Percentiles rank a stretch among this genome's conserved stretches.
phyloP scores from a whole-genome alignment of 1,139 yeast genomes.

The Suhomyces wounanorum region DNA sequence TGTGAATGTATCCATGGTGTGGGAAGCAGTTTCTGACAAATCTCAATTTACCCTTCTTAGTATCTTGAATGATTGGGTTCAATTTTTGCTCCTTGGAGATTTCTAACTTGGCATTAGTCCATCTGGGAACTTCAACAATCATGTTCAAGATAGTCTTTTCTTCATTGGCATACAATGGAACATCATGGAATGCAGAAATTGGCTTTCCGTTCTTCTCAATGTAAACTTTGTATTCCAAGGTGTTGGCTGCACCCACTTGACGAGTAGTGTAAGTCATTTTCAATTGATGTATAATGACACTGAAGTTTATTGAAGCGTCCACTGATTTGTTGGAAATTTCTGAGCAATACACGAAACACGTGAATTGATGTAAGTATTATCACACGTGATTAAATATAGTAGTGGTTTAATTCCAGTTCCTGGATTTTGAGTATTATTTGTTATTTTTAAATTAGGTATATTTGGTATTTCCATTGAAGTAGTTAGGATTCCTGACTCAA shows the following conservation, averaged over 20 bases:
- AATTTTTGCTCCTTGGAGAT: constrained; percentile 70
- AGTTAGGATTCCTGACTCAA: too few species aligned
- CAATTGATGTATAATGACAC: neutral
- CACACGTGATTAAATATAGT: neutral
- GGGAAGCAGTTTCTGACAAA: constrained; percentile 93
- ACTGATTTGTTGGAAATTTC: constrained; percentile 3
- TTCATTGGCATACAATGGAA: constrained; percentile 72
- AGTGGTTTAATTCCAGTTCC: too few species aligned
- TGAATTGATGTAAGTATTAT: constrained; percentile 5
- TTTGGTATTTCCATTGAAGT: too few species aligned
- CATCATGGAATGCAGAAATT: constrained; percentile 85
- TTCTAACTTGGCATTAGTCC: constrained; percentile 94
- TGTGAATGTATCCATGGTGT: constrained; percentile 93
- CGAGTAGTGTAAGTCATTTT: constrained; percentile 72
- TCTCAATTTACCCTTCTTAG: constrained; percentile 85
- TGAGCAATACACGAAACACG: constrained; percentile 7
- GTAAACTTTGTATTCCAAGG: constrained; percentile 86
- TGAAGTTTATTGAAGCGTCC: neutral
- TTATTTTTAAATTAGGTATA: too few species aligned
- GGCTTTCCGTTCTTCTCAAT: constrained; percentile 56
- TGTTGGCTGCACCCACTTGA: constrained; percentile 90
- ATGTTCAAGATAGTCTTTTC: constrained; percentile 71
- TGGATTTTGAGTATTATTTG: too few species aligned
- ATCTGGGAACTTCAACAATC: constrained; percentile 93
- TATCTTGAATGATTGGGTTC: constrained; percentile 93